Base-by-base conservation (phyloP, 73 alveolate genomes). In the Paramecium octaurelia region DNA sequence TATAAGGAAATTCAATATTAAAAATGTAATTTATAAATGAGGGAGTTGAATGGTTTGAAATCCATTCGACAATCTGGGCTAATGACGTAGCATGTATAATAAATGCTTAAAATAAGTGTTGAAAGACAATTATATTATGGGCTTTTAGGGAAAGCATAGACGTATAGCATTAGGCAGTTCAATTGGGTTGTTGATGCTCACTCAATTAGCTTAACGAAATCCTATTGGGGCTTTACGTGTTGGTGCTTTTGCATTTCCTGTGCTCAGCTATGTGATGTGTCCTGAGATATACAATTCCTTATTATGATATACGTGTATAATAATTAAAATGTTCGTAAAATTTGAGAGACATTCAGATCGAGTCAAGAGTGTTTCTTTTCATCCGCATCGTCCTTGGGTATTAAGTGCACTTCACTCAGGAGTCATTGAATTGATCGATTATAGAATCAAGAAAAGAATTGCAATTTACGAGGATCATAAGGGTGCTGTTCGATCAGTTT, bases 351-450 rank as follows among this genome's bases (percentile, higher is more conserved):
- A 97, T 89, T 97, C 99, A 71, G 97, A 93, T 83, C 96, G 99
- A 68, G 99, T 98, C 80, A 98, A 95, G 85, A 99, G 99, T 44
- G 69, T 98, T 86, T 92, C 99, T 58, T 98, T 98, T 93, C 99
- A 98, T 93, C 99, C 99, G 40, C 94, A 95, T 86, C 96, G 97
- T 68, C 98, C 99, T 7, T 98, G 99, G 99, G 92, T 98, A 69
- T 93, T 98, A 60, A 95, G 97, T 43, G 95, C 96, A 35, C 38
- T 88, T 23, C 92, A 88, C 29, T 60, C 98, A 1, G 99, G 99
- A 64, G 97, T 96, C 84, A 98, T 98, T 46, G 97, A 97, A 73
- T 94, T 98, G 14, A 98, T 95, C 95, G 99, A 98, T 94, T 98
- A 98, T 93, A 89, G 99, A 89, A 97, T 95, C 27, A 97, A 80